A percentile compares a stretch with the other conserved stretches of the same genome.
These are phyloP conservation scores for Wickerhamomyces tratensis DNA, from an alignment of 805 yeast genomes.

Conservation along the genomic window DNA sequence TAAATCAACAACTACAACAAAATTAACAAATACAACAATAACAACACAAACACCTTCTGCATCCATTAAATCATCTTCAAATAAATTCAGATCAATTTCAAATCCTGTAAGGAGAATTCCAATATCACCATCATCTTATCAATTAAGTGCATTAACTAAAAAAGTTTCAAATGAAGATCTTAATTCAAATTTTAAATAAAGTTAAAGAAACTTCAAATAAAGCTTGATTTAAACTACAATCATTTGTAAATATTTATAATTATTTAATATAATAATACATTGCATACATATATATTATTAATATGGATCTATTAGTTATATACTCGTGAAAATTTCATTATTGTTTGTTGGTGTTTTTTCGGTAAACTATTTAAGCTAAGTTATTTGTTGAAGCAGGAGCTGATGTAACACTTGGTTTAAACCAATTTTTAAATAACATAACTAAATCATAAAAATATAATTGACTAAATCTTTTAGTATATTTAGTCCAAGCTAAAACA, in stretches of 20 bases:
- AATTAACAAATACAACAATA: slow-evolving; percentile 11
- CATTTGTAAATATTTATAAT: too few species aligned
- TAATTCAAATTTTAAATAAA: too few species aligned
- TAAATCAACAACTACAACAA: slow-evolving; percentile 13
- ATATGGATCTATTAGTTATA: too few species aligned
- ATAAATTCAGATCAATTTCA: background rate
- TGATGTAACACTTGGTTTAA: background rate
- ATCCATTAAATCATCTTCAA: background rate
- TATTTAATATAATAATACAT: too few species aligned
- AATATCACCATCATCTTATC: slow-evolving; percentile 16
- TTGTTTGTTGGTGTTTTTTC: too few species aligned
- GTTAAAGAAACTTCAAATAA: too few species aligned
- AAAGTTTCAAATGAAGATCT: too few species aligned
- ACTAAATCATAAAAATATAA: background rate
- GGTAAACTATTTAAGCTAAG: too few species aligned
- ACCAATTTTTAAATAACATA: slow-evolving; percentile 1
- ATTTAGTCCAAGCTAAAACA: background rate
- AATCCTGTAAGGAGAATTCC: slow-evolving; percentile 8
- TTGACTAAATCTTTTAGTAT: background rate
- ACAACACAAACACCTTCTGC: slow-evolving; percentile 13
- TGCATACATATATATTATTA: too few species aligned
- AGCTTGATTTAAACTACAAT: too few species aligned
- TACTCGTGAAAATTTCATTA: too few species aligned
- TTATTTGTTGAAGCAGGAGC: background rate
- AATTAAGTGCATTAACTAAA: slow-evolving; percentile 11